Conservation (phyloP, 768 basidiomycete species). For the Auricularia heimuer region DNA sequence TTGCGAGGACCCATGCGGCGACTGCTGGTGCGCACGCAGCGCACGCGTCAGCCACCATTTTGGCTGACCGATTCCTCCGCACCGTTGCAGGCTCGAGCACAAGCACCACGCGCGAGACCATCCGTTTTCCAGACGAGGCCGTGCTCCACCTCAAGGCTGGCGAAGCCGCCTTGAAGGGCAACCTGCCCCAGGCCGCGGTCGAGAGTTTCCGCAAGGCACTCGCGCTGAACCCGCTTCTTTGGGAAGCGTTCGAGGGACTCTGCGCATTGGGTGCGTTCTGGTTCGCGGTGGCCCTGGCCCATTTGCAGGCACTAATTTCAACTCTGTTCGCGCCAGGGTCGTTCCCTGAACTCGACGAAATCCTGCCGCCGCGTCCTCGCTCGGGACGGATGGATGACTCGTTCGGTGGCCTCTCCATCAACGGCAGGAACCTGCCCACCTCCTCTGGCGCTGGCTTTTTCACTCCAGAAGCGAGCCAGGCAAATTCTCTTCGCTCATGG, state of each 20-base stretch:
- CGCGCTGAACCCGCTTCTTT: constrained; percentile 64
- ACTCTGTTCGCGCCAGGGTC: constrained; percentile 37
- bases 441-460: constrained; percentile 65
- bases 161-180: constrained; percentile 65
- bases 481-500: constrained; percentile 35
- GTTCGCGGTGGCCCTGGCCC: constrained; percentile 5
- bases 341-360: constrained; percentile 58
- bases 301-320: constrained; percentile 2
- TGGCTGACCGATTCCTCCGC: background rate
- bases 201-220: constrained; percentile 64
- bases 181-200: constrained; percentile 64
- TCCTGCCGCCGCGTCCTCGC: constrained; percentile 55
- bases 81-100: background rate
- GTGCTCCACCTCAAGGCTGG: constrained; percentile 71
- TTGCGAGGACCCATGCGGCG: constrained; percentile 8
- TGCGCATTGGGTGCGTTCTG: constrained; percentile 60
- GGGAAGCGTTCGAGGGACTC: constrained; percentile 89
- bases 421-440: constrained; percentile 18
- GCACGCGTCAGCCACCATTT: background rate
- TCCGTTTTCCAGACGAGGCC: constrained; percentile 55
- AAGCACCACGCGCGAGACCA: background rate
- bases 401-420: constrained; percentile 3
- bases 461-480: constrained; percentile 55
- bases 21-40: background rate
- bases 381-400: constrained; percentile 24